Evolutionary conservation across 108 stramenopile genomes (phyloP).

Genomic region (Craspedostauros australis): DNA sequence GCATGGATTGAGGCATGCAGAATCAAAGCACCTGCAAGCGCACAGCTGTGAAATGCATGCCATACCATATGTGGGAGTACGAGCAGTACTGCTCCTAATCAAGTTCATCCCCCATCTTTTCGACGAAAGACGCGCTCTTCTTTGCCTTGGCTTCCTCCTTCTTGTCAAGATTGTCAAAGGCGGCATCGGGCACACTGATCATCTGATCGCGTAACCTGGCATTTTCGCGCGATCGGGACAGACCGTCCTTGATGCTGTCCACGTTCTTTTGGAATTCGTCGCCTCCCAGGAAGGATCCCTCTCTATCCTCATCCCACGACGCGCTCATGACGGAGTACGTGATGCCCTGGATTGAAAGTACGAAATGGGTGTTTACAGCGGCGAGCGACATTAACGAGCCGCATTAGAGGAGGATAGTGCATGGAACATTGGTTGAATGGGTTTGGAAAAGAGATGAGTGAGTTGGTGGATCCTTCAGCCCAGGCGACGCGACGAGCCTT

Average conservation of each 20-base stretch:
- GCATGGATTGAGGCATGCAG: too few species aligned
- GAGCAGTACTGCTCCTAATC: conserved; percentile 25
- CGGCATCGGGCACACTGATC: too few species aligned
- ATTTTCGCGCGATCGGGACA: conserved; percentile 66
- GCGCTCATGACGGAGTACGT: conserved; percentile 76
- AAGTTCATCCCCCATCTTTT: conserved; percentile 19
- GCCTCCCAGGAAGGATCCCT: conserved; percentile 54
- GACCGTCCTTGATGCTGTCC: conserved; percentile 57
- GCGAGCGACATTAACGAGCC: conserved; percentile 5
- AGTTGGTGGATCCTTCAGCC: too few species aligned
- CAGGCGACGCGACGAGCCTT: too few species aligned
- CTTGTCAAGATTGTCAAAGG: neutral
- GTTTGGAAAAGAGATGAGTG: too few species aligned
- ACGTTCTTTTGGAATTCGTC: conserved; percentile 74
- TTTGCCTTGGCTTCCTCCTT: conserved; percentile 7
- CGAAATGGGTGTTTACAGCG: too few species aligned
- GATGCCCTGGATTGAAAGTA: conserved; percentile 47
- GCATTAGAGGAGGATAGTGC: neutral
- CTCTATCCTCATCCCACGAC: conserved; percentile 76
- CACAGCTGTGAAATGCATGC: too few species aligned
- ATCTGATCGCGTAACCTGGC: conserved; percentile 63
- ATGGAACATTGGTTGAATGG: neutral
- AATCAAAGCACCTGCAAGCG: too few species aligned
- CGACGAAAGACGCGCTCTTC: conserved; percentile 3
- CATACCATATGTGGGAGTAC: too few species aligned